Evolutionary conservation across 768 basidiomycete species (phyloP), one percentile per base, ranked within the genome.

Genomic region (Lentinus brumalis): DNA sequence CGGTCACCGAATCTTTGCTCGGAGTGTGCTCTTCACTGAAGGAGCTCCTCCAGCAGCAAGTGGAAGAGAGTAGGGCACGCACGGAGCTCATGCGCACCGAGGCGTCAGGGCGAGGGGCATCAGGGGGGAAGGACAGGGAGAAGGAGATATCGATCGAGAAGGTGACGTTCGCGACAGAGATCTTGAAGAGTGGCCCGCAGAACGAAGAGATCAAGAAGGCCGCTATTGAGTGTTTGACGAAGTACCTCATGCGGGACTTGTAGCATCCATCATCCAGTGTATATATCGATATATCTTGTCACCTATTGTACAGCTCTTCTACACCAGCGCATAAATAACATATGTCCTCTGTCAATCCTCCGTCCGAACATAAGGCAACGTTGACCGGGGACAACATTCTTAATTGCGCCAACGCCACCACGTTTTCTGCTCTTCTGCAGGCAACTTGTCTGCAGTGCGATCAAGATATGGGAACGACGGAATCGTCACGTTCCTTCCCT

Each of bases 61-160:
- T 81, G 26, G 88, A 90, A 65, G 84, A 88, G 39, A 83, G 82
- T 61, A 86, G 87, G 72, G 79, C 84, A 75, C 88, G 88, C 68
- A 78, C 89, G 45, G 90, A 91, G 59, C 86, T 86, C 64, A 66
- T 90, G 69, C 78, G 85, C 18, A 88, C 91, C 62, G 88, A 88
- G 46, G 87, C 88, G 67, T 74, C 79, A 50, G 79, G 45, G 44
- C 56, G 57, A n/a, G 51, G 52, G 31, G 18, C 38, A n/a, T 18
- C 12, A n/a, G 14, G 32, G 14, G 46, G 53, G 26, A n/a, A 39
- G 44, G 64, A 30, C 47, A 50, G 81, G 67, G 79, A 83, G 58
- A 76, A 78, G n/a, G 75, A 75, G 35, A 76, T 76, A 53, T 77
- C 78, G 51, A 88, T 83, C 72, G 84, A 87, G 61, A 87, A 84